Evolutionary conservation across 2,329 filamentous ascomycete species (phyloP).

Genomic region (Cyphellophora europaea): DNA sequence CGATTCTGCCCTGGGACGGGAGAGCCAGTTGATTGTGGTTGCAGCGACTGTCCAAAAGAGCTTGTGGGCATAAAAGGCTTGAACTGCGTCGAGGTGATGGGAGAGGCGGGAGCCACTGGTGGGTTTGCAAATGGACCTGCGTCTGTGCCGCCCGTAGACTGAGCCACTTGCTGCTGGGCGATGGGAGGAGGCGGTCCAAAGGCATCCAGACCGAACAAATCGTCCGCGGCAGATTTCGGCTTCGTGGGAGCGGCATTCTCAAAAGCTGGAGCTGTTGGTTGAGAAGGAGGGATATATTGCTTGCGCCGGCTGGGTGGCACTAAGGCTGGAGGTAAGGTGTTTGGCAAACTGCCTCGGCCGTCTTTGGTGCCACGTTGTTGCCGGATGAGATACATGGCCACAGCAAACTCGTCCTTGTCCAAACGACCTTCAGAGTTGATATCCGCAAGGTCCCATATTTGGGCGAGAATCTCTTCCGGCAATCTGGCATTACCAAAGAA

Average conservation of each 20-base stretch:
- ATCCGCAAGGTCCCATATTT: conserved; percentile 96
- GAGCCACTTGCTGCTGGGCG: conserved; percentile 48
- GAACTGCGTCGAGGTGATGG: conserved; percentile 46
- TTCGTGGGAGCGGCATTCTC: conserved; percentile 34
- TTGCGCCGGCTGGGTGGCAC: conserved; percentile 77
- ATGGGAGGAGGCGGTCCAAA: conserved; percentile 41
- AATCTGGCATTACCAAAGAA: conserved; percentile 92
- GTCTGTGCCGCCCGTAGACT: conserved; percentile 66
- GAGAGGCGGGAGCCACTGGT: conserved; percentile 24
- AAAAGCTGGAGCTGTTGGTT: conserved; percentile 35
- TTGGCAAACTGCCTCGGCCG: conserved; percentile 53
- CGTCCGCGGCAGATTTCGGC: conserved; percentile 78
- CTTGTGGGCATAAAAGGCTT: conserved; percentile 91
- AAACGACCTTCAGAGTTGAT: conserved; percentile 83
- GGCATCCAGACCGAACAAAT: conserved; percentile 85
- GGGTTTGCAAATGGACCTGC: conserved; percentile 44
- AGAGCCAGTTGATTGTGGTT: conserved; percentile 65
- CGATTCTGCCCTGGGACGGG: conserved; percentile 28
- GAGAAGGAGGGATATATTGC: conserved; percentile 25
- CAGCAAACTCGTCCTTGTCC: conserved; percentile 83
- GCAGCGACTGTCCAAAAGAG: conserved; percentile 77
- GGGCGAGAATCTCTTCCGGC: conserved; percentile 77
- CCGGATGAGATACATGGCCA: conserved; percentile 94
- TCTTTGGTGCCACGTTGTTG: conserved; percentile 71
- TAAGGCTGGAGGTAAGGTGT: conserved; percentile 68